Percentiles rank a stretch among this genome's conserved stretches.
Conservation (phyloP, 225 moss, liverwort and hornwort genomes). For the Bryoerythrophyllum caledonicum region DNA sequence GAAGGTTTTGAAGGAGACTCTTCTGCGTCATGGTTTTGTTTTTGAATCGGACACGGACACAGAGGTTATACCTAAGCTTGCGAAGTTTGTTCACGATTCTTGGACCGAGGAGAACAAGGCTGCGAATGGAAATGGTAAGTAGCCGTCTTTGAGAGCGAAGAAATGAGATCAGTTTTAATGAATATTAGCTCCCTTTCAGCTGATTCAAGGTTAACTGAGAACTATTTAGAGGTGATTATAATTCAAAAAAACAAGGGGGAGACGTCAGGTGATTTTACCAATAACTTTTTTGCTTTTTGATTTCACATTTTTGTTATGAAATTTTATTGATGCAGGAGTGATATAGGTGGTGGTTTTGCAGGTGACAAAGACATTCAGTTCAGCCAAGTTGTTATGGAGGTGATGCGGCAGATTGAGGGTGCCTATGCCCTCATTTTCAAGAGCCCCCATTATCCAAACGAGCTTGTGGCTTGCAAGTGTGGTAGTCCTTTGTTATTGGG, state of each 20-base stretch:
- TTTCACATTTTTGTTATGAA: neutral
- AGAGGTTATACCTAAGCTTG: conserved; percentile 97
- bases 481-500: conserved; percentile 95
- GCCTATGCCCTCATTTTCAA: conserved; percentile 99
- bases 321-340: conserved; percentile 19
- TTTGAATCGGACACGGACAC: conserved; percentile 99
- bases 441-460: conserved; percentile 93
- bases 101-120: conserved; percentile 66
- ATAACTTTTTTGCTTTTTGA: neutral
- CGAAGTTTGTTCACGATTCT: conserved; percentile 88
- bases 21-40: conserved; percentile 83
- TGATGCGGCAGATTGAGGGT: conserved; percentile 97
- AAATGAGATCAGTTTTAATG: too few species aligned
- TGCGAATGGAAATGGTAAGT: conserved; percentile 34
- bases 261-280: too few species aligned
- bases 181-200: too few species aligned
- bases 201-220: too few species aligned
- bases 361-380: conserved; percentile 67
- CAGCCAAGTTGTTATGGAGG: conserved; percentile 96
- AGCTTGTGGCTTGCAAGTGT: conserved; percentile 97
- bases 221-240: too few species aligned
- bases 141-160: too few species aligned
- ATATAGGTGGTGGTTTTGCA: conserved; percentile 39
- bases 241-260: too few species aligned
- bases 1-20: conserved; percentile 95